phyloP scores from a whole-genome alignment of 2,329 filamentous ascomycete species.

The Arthrobotrys iridis region DNA sequence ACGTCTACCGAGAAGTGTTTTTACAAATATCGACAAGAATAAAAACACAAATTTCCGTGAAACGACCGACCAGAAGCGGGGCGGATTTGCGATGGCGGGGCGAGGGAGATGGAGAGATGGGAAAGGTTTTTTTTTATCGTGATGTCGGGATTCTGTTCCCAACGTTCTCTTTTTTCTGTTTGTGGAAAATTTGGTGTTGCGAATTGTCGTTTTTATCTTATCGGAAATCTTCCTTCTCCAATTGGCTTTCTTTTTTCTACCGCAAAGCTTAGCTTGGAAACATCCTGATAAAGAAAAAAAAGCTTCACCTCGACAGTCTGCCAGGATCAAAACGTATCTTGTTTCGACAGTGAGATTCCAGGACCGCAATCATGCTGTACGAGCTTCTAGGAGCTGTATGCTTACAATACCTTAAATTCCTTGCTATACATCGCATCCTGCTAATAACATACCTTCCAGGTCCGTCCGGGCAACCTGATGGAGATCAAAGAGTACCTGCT shows the following conservation, averaged over 20 bases:
- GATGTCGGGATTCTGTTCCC: neutral
- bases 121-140: neutral
- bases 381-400: slow-evolving; percentile 94
- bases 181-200: slow-evolving; percentile 53
- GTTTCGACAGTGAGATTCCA: neutral
- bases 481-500: slow-evolving; percentile 89
- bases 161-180: neutral
- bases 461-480: slow-evolving; percentile 85
- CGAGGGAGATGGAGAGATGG: neutral
- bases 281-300: no score
- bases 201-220: slow-evolving; percentile 35
- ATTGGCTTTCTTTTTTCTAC: slow-evolving; percentile 13
- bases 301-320: neutral
- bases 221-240: slow-evolving; percentile 17
- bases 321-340: neutral
- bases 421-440: neutral
- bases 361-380: slow-evolving; percentile 79
- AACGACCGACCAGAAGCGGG: neutral
- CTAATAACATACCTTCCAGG: slow-evolving; percentile 67
- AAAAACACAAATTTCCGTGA: no score
- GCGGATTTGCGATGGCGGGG: neutral
- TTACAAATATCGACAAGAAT: no score
- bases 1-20: neutral
- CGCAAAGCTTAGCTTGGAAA: no score
- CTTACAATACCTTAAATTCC: slow-evolving; percentile 55